These are phyloP conservation scores for Dissoconium aciculare DNA, from an alignment of 2,329 filamentous ascomycete species.

Conservation along the genomic window DNA sequence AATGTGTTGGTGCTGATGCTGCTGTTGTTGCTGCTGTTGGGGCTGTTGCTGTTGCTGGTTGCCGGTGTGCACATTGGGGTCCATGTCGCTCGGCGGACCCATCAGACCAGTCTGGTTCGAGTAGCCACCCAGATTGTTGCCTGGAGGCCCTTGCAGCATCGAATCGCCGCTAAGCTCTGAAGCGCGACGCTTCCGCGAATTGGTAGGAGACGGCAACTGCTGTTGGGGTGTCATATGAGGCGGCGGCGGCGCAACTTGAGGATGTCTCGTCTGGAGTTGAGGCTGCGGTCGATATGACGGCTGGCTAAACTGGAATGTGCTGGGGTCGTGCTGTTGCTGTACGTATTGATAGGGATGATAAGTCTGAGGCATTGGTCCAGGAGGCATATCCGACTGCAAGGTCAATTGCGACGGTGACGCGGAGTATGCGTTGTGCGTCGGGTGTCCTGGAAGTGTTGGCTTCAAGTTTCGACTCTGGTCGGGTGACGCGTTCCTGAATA, in stretches of 20 bases:
- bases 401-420: conserved; percentile 26
- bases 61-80: conserved; percentile 8
- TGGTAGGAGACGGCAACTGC: conserved; percentile 20
- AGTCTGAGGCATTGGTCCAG: conserved; percentile 15
- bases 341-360: conserved; percentile 19
- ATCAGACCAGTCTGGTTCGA: conserved; percentile 17
- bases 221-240: conserved; percentile 23
- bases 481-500: conserved; percentile 26
- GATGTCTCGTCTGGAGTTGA: conserved; percentile 20
- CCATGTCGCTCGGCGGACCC: conserved; percentile 9
- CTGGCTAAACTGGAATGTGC: conserved; percentile 17
- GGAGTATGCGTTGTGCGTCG: conserved; percentile 22
- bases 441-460: conserved; percentile 23
- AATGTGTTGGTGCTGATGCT: conserved; percentile 19
- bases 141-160: conserved; percentile 17
- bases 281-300: conserved; percentile 13
- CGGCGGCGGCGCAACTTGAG: conserved; percentile 17
- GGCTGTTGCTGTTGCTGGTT: conserved; percentile 7
- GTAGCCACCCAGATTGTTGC: conserved; percentile 18
- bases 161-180: conserved; percentile 21
- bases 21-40: conserved; percentile 20
- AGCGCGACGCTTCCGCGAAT: conserved; percentile 24
- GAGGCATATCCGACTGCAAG: conserved; percentile 18
- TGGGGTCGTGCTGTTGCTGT: conserved; percentile 17
- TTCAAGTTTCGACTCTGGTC: conserved; percentile 32